Evolutionary conservation across 2,329 filamentous ascomycete genomes (phyloP).

Genomic region (Aspergillus ustus): DNA sequence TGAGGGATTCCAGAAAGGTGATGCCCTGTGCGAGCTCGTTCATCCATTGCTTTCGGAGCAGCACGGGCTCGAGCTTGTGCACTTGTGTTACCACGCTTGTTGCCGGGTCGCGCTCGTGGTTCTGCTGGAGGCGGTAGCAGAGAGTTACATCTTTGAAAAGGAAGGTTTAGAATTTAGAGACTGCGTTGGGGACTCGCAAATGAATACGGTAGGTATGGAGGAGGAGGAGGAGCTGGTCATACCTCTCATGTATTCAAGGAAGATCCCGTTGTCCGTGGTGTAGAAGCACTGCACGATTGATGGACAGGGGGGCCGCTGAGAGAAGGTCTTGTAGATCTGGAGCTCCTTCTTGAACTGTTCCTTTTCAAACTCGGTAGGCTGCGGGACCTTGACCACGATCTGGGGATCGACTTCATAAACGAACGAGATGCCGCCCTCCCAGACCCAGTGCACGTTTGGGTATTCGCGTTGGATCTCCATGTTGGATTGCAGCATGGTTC

Average conservation of each 20-base stretch:
- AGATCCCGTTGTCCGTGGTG: conserved; percentile 26
- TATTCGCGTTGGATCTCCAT: conserved; percentile 28
- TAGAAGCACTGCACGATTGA: conserved; percentile 32
- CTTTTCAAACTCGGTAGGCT: conserved; percentile 30
- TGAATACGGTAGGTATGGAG: too few relatives aligned
- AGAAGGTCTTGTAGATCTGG: conserved; percentile 30
- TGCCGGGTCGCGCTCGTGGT: conserved; percentile 27
- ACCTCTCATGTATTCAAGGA: conserved; percentile 39
- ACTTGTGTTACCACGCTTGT: conserved; percentile 31
- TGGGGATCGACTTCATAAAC: conserved; percentile 35
- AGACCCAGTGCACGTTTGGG: conserved; percentile 30
- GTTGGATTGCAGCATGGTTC: neutral
- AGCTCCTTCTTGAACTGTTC: conserved; percentile 32
- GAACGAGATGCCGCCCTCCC: conserved; percentile 31
- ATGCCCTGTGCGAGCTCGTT: conserved; percentile 37
- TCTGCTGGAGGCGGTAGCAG: conserved; percentile 28
- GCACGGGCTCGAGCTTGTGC: conserved; percentile 32
- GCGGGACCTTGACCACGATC: conserved; percentile 36
- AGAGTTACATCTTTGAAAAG: conserved; percentile 29
- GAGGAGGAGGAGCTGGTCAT: neutral
- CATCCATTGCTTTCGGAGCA: conserved; percentile 37
- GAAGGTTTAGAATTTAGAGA: neutral
- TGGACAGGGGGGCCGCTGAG: conserved; percentile 26
- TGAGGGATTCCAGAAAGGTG: conserved; percentile 39
- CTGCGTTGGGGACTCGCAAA: too few relatives aligned